Evolutionary conservation across 305 asterid genomes (phyloP).

Genomic region (Solanum hybrid): DNA sequence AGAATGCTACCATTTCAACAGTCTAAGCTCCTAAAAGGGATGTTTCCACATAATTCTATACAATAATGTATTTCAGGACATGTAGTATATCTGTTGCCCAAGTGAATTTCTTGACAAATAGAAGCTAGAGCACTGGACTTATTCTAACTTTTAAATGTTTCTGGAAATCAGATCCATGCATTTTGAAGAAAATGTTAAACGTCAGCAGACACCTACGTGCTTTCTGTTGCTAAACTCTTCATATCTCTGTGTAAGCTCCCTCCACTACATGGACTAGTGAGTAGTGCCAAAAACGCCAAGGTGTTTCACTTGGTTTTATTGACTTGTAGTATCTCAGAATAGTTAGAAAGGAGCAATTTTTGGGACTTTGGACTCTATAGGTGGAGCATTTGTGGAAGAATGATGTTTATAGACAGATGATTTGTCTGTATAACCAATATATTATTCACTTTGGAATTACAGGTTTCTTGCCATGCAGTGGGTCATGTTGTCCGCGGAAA

Average conservation of each 20-base stretch:
- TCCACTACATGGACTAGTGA: neutral
- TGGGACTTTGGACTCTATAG: neutral
- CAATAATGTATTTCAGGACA: neutral
- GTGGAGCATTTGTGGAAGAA: neutral
- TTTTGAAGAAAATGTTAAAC: neutral
- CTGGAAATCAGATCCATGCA: neutral
- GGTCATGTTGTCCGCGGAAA: slow-evolving; percentile 46
- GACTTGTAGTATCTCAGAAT: neutral
- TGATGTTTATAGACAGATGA: neutral
- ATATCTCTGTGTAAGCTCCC: neutral
- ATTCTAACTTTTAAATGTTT: neutral
- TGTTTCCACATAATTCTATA: neutral
- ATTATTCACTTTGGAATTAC: slow-evolving; percentile 20
- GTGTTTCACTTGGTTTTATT: neutral
- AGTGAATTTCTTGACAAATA: neutral
- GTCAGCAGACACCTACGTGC: neutral
- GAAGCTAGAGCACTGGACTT: neutral
- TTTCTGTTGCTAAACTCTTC: neutral
- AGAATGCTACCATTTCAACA: neutral
- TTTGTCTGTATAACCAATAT: neutral
- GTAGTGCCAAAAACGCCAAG: neutral
- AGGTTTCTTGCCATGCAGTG: slow-evolving; percentile 60
- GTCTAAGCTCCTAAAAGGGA: neutral
- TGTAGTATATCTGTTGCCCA: neutral
- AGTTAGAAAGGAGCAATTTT: neutral